phyloP scores from a whole-genome alignment of 352 stramenopile species.

The Globisporangium viniferum region DNA sequence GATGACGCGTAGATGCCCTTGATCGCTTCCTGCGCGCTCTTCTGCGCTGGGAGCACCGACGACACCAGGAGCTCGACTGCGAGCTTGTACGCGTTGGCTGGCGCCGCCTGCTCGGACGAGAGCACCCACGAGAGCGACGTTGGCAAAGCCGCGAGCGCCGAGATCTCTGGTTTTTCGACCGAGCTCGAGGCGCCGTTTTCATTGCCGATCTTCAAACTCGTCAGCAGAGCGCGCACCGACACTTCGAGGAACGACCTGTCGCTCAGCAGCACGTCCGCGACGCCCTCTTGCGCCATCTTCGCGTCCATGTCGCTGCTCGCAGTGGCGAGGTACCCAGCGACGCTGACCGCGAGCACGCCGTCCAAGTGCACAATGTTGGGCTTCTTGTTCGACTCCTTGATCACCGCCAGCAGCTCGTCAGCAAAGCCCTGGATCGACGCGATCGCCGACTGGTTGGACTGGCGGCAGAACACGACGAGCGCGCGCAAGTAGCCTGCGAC shows the following conservation, averaged over 20 bases:
- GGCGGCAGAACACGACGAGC: conserved; percentile 44
- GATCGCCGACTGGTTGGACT: conserved; percentile 24
- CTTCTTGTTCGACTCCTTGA: conserved; percentile 77
- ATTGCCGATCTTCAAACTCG: conserved; percentile 16
- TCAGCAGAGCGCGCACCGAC: conserved; percentile 43
- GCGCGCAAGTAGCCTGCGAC: conserved; percentile 64
- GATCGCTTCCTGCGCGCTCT: conserved; percentile 44
- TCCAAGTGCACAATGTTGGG: conserved; percentile 69
- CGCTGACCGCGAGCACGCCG: conserved; percentile 61
- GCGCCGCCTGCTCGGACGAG: conserved; percentile 52
- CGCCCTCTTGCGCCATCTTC: conserved; percentile 46
- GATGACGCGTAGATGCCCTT: conserved; percentile 50
- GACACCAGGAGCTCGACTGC: conserved; percentile 61
- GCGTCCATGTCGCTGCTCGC: conserved; percentile 56
- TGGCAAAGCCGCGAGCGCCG: conserved; percentile 48
- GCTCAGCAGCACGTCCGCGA: conserved; percentile 44
- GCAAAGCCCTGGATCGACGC: conserved; percentile 32
- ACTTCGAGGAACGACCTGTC: conserved; percentile 45
- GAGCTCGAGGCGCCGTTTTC: conserved; percentile 17
- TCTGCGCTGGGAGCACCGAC: conserved; percentile 44
- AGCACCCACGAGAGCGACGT: conserved; percentile 66
- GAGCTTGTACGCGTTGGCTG: conserved; percentile 45
- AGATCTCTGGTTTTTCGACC: conserved; percentile 55
- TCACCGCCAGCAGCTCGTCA: conserved; percentile 51
- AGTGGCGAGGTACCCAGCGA: conserved; percentile 58